These are phyloP conservation scores for Hyphodiscus sp. DNA, from an alignment of 2,329 filamentous ascomycete species.

Conservation along the genomic window DNA sequence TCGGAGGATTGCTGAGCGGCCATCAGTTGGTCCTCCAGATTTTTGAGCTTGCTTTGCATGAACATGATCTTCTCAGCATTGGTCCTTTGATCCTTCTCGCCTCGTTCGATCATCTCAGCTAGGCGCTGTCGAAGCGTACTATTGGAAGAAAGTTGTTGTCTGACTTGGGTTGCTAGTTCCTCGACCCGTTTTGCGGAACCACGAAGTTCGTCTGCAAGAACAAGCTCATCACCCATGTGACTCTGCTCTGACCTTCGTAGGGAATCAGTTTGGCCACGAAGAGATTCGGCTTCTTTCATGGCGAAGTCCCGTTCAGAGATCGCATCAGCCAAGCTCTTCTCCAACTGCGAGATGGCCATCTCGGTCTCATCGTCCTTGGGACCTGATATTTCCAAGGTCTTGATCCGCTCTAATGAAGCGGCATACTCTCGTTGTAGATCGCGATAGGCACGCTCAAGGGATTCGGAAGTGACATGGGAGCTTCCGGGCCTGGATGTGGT, in stretches of 20 bases:
- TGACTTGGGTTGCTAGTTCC: slow-evolving; percentile 70
- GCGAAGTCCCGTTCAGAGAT: slow-evolving; percentile 69
- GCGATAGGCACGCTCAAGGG: slow-evolving; percentile 66
- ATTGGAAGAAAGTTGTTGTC: slow-evolving; percentile 74
- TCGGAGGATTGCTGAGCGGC: slow-evolving; percentile 81
- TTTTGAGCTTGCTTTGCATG: slow-evolving; percentile 73
- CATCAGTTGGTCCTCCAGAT: slow-evolving; percentile 78
- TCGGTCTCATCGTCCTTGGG: slow-evolving; percentile 52
- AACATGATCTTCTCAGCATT: slow-evolving; percentile 78
- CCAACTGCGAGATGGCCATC: slow-evolving; percentile 57
- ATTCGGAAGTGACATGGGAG: slow-evolving; percentile 57
- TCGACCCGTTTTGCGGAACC: slow-evolving; percentile 73
- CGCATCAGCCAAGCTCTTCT: slow-evolving; percentile 61
- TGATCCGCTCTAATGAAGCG: slow-evolving; percentile 60
- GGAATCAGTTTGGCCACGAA: slow-evolving; percentile 54
- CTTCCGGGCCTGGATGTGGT: slow-evolving; percentile 31
- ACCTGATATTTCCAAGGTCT: slow-evolving; percentile 50
- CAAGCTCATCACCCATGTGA: slow-evolving; percentile 53
- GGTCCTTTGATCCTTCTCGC: slow-evolving; percentile 74
- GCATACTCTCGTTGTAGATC: slow-evolving; percentile 68
- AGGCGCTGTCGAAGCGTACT: slow-evolving; percentile 68
- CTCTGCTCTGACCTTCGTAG: slow-evolving; percentile 50
- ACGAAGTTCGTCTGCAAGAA: slow-evolving; percentile 62
- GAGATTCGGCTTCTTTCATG: slow-evolving; percentile 54
- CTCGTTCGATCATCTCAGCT: slow-evolving; percentile 70